phyloP scores from a whole-genome alignment of 2,329 filamentous ascomycete genomes.

The Mollisia scopiformis region DNA sequence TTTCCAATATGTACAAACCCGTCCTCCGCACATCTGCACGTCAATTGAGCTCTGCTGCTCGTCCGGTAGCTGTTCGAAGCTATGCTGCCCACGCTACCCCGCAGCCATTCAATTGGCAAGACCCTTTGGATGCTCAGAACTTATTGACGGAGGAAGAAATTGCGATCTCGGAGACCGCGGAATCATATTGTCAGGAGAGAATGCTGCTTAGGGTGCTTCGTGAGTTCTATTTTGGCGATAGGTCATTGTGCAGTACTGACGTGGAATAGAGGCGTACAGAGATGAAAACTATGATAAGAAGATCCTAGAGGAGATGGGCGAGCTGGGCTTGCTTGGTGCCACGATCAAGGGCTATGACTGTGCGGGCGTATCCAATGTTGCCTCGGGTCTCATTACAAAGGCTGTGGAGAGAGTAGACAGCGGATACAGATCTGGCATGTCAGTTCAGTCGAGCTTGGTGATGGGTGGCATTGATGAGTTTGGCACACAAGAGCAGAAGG shows the following conservation, averaged over 20 bases:
- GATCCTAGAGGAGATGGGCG: slow-evolving; percentile 90
- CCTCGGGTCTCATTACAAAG: slow-evolving; percentile 85
- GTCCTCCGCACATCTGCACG: slow-evolving; percentile 27
- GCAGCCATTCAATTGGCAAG: slow-evolving; percentile 81
- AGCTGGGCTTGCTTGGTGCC: slow-evolving; percentile 84
- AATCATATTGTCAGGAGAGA: slow-evolving; percentile 91
- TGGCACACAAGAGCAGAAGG: slow-evolving; percentile 84
- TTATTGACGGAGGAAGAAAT: slow-evolving; percentile 88
- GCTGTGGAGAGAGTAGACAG: slow-evolving; percentile 91
- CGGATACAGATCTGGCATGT: slow-evolving; percentile 91
- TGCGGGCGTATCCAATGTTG: slow-evolving; percentile 84
- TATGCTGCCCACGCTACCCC: slow-evolving; percentile 35
- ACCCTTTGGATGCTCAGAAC: slow-evolving; percentile 76
- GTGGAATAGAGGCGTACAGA: slow-evolving; percentile 72
- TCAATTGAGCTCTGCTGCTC: slow-evolving; percentile 28
- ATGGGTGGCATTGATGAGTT: slow-evolving; percentile 94
- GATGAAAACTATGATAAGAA: slow-evolving; percentile 85
- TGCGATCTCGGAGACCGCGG: slow-evolving; percentile 86
- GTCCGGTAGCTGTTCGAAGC: slow-evolving; percentile 23
- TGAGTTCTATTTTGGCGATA: slow-evolving; percentile 46
- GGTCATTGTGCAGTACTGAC: slow-evolving; percentile 11
- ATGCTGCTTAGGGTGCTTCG: slow-evolving; percentile 84
- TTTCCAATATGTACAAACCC: slow-evolving; percentile 34
- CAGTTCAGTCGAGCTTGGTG: slow-evolving; percentile 87
- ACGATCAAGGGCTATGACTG: slow-evolving; percentile 88